phyloP scores from a whole-genome alignment of 2,329 filamentous ascomycete genomes.

The Rhynchosporium agropyri region DNA sequence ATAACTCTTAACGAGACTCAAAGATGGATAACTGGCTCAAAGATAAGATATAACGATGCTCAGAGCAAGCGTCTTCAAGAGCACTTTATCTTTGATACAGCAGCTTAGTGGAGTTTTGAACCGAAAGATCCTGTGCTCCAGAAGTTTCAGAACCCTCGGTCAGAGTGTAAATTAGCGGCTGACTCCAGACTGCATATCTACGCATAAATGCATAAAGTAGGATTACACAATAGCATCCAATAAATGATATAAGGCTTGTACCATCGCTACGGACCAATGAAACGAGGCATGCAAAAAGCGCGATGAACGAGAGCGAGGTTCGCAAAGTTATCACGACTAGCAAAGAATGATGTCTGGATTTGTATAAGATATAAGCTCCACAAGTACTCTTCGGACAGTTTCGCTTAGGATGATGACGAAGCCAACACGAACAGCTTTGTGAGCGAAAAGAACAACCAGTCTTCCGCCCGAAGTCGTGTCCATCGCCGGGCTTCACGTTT shows the following conservation, averaged over 20 bases:
- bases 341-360: too few species aligned
- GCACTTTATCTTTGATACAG: background rate
- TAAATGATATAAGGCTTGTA: background rate
- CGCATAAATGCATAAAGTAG: background rate
- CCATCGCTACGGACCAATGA: background rate
- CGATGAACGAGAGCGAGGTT: background rate
- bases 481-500: too few species aligned
- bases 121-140: background rate
- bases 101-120: conserved; percentile 4
- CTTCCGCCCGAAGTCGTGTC: too few species aligned
- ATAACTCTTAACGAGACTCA: conserved; percentile 7
- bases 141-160: conserved; percentile 1
- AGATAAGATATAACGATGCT: conserved; percentile 8
- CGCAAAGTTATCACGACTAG: background rate
- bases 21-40: background rate
- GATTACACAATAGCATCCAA: conserved; percentile 2
- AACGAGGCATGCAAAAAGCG: background rate
- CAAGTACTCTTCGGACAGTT: too few species aligned
- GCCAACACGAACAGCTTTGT: too few species aligned
- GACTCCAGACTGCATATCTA: conserved; percentile 3
- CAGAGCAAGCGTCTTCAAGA: conserved; percentile 5
- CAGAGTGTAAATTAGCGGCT: background rate
- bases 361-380: too few species aligned
- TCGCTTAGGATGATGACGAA: too few species aligned
- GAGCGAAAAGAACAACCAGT: too few species aligned